Conservation (phyloP, 345 rosid species). For the Gossypium mustelinum region DNA sequence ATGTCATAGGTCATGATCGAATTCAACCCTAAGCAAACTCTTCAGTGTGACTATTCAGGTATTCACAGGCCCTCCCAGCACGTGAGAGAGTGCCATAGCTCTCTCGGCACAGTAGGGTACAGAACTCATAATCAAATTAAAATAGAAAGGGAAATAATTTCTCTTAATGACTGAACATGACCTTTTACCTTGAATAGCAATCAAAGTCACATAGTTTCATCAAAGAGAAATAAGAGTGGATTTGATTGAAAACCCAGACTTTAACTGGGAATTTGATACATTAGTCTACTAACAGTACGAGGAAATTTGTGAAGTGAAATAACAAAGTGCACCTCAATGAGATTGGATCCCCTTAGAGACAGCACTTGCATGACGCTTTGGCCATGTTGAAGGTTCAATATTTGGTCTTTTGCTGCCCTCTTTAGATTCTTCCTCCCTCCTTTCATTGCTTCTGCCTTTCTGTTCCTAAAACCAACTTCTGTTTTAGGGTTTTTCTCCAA, state of each 20-base stretch:
- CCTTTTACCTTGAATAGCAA: not conserved
- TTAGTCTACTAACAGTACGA: not conserved
- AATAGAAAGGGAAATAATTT: not conserved
- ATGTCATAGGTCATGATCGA: too few relatives aligned
- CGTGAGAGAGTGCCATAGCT: too few relatives aligned
- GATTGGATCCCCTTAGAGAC: constrained; percentile 87
- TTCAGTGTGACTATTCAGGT: too few relatives aligned
- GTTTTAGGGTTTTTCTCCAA: constrained; percentile 10
- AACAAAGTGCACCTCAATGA: constrained; percentile 53
- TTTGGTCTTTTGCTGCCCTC: constrained; percentile 59
- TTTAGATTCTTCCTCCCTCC: constrained; percentile 86
- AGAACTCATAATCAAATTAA: not conserved
- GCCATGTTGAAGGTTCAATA: constrained; percentile 53
- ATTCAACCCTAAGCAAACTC: too few relatives aligned
- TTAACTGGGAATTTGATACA: not conserved
- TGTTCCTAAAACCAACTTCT: not conserved
- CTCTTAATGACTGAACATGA: not conserved
- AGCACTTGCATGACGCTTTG: constrained; percentile 69
- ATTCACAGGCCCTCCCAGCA: too few relatives aligned
- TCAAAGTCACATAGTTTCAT: not conserved
- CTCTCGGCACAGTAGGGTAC: too few relatives aligned
- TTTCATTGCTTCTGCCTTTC: constrained; percentile 40
- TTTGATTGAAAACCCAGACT: not conserved
- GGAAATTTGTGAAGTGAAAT: not conserved
- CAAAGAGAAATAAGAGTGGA: not conserved